Base-by-base conservation (phyloP, 2,329 filamentous ascomycete species). In the Myriosclerotinia curreyana region DNA sequence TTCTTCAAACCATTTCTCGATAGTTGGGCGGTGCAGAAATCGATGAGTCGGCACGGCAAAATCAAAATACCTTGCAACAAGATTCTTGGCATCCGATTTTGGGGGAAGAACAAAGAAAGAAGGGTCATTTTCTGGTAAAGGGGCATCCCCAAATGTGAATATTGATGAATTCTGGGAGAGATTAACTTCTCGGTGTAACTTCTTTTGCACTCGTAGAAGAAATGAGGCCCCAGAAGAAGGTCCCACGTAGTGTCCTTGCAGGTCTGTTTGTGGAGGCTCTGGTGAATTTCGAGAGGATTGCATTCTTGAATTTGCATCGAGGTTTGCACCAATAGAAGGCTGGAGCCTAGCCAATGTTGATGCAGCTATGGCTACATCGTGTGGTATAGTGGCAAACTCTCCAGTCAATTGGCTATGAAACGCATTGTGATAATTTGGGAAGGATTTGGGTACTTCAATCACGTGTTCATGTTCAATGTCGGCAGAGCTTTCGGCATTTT, bases 41-140 rank as follows among this genome's bases (percentile, higher is more conserved):
- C 83, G 79, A 67, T 86, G 85, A 0, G 84, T 86, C 0, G 84
- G 82, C 25, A 84, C 82, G 8, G 82, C 84, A 64, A 83, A 83
- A 54, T 86, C 83, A 66, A 86, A 86, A 62, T 86, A 86, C 8
- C 83, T 75, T 9, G 77, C 76, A 5, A 86, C 14, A 76, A 73
- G 14, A 8, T n/a, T 58, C 15, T 66, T 40, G 14, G 69, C 69
- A 44, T 67, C 66, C 7, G 25, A 60, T 46, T 66, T 67, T 11
- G 67, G 64, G 5, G 67, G 68, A 14, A 82, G 69, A 8, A 78
- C 72, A 64, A 79, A 80, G 60, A 79, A 78, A 0, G 76, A 76
- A 0, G 76, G 72, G 66, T 80, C 78, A 50, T 76, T 76, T 3
- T 80, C 77, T 0, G 79, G 78, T 8, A 82, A 66, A 2, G 79